Conservation (phyloP, 805 yeast genomes). For the Kodamaea kaohsiungensis region DNA sequence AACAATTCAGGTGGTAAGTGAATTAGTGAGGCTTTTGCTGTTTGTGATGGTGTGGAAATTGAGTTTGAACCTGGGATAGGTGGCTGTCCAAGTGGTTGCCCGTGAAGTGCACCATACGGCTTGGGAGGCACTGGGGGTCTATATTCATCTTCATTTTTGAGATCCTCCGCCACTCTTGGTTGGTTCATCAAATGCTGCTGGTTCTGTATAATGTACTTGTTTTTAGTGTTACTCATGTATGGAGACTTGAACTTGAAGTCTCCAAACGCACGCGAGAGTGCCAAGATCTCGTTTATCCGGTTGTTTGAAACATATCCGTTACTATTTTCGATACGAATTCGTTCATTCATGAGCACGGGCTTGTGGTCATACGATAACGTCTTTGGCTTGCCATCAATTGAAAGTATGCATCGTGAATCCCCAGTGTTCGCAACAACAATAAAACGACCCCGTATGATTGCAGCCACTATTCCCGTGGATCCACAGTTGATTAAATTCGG, state of each 20-base stretch:
- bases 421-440: conserved; percentile 72
- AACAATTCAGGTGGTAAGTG: conserved; percentile 44
- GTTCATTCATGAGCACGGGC: conserved; percentile 44
- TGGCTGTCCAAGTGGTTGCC: not conserved
- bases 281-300: conserved; percentile 45
- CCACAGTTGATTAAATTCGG: conserved; percentile 40
- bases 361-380: conserved; percentile 47
- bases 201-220: conserved; percentile 31
- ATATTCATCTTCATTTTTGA: not conserved
- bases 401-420: conserved; percentile 68
- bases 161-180: not conserved
- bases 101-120: not conserved
- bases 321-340: conserved; percentile 43
- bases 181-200: not conserved
- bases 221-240: conserved; percentile 28
- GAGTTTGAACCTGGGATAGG: not conserved
- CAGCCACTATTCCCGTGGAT: conserved; percentile 40
- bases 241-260: conserved; percentile 45
- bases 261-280: conserved; percentile 47
- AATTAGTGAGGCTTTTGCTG: conserved; percentile 17
- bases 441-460: conserved; percentile 30
- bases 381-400: conserved; percentile 56
- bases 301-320: conserved; percentile 38
- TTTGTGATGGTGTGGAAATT: conserved; percentile 14
- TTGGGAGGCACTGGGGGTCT: conserved; percentile 3